These are phyloP conservation scores for Cymbopogon flexuosus DNA, from an alignment of 202 grass and related monocot species.

Conservation along the genomic window DNA sequence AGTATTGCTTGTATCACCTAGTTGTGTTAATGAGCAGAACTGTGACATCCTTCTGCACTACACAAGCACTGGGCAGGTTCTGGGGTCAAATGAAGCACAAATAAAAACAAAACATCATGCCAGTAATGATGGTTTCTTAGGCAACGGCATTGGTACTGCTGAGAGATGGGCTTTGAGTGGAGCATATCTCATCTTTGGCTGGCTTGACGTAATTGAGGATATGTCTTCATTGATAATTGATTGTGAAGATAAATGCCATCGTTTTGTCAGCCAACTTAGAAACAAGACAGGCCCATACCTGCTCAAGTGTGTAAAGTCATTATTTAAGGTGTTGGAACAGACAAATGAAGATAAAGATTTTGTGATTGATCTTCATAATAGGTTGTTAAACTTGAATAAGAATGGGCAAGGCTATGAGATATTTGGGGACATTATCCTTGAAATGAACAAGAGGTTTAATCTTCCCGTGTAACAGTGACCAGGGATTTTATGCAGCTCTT, in stretches of 20 bases:
- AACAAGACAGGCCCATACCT: conserved; percentile 44
- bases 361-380: conserved; percentile 53
- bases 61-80: conserved; percentile 45
- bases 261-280: conserved; percentile 62
- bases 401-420: conserved; percentile 42
- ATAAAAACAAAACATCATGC: conserved; percentile 23
- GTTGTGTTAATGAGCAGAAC: conserved; percentile 44
- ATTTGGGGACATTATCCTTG: conserved; percentile 52
- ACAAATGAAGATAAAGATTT: conserved; percentile 36
- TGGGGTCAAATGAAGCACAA: conserved; percentile 35
- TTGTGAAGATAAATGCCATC: conserved; percentile 34
- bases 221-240: conserved; percentile 62
- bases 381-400: conserved; percentile 56
- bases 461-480: not conserved
- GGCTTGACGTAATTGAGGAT: conserved; percentile 54
- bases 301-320: conserved; percentile 51
- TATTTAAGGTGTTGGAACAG: conserved; percentile 32
- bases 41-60: conserved; percentile 53
- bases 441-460: conserved; percentile 28
- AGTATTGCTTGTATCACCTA: conserved; percentile 46
- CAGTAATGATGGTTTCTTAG: conserved; percentile 14
- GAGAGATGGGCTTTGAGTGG: conserved; percentile 47
- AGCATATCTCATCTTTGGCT: conserved; percentile 53
- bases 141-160: conserved; percentile 14
- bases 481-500: not conserved